These are phyloP conservation scores for Ceratocystis papillata DNA, from an alignment of 2,329 filamentous ascomycete genomes.

Conservation along the genomic window DNA sequence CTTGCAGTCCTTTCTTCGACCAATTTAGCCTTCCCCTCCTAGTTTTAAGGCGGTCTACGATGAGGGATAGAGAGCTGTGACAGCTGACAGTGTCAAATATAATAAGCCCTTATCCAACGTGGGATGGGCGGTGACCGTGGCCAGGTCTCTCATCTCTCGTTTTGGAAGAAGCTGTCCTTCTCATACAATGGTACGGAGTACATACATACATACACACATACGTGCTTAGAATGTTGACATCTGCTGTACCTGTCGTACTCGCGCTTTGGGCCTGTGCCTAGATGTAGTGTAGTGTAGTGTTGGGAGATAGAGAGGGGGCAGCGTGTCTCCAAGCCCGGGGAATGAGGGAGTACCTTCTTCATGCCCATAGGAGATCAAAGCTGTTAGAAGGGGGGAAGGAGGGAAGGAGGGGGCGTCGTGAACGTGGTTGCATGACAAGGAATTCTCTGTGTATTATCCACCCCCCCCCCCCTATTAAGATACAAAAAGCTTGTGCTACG, in stretches of 20 bases:
- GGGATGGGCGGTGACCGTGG: too few species aligned
- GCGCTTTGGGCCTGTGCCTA: neutral
- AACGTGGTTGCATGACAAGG: too few species aligned
- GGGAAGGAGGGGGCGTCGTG: neutral
- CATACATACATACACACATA: neutral
- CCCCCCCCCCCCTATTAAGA: too few species aligned
- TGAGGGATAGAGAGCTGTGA: too few species aligned
- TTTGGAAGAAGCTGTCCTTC: neutral
- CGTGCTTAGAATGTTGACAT: neutral
- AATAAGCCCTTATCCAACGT: too few species aligned
- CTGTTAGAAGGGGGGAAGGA: neutral
- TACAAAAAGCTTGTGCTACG: neutral
- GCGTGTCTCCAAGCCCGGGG: neutral
- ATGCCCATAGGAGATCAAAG: neutral
- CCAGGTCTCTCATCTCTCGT: neutral
- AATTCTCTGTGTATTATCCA: too few species aligned
- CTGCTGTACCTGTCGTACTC: constrained; percentile 4
- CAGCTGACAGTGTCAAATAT: too few species aligned
- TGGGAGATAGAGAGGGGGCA: neutral
- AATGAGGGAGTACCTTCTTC: neutral
- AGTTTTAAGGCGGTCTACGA: too few species aligned
- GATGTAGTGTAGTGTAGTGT: neutral
- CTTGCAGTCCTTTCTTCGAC: too few species aligned
- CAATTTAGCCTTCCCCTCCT: too few species aligned
- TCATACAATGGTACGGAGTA: neutral